Evolutionary conservation across 2,329 filamentous ascomycete genomes (phyloP).

Genomic region (Huntiella bhutanensis): DNA sequence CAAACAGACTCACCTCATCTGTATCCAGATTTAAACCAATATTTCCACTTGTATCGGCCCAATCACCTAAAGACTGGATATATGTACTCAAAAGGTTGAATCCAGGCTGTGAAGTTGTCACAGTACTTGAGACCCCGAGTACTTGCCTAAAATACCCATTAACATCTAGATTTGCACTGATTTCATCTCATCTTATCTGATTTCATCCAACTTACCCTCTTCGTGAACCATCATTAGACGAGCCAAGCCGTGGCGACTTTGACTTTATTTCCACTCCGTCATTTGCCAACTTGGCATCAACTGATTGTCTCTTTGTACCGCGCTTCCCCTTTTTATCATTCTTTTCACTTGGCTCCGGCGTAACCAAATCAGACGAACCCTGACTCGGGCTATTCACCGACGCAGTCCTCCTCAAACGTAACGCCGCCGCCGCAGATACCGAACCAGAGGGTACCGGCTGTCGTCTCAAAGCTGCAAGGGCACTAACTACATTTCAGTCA

Average conservation of each 20-base stretch:
- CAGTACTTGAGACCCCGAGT: neutral
- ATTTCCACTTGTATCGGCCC: conserved; percentile 16
- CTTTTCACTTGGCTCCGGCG: neutral
- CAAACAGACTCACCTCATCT: conserved; percentile 25
- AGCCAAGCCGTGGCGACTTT: neutral
- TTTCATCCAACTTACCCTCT: neutral
- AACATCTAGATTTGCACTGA: neutral
- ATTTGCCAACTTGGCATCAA: neutral
- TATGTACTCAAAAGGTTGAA: conserved; percentile 10
- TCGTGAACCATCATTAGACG: neutral
- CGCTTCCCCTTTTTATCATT: neutral
- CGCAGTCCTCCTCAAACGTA: neutral
- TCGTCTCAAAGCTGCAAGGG: conserved; percentile 5
- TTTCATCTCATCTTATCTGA: neutral
- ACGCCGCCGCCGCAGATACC: conserved; percentile 4
- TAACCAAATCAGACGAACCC: too few relatives aligned
- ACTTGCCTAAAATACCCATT: neutral
- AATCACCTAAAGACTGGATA: conserved; percentile 3
- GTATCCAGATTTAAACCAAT: conserved; percentile 25
- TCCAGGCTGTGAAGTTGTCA: neutral
- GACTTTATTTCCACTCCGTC: neutral
- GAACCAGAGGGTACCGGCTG: conserved; percentile 4
- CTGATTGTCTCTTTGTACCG: neutral
- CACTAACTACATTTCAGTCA: conserved; percentile 7
- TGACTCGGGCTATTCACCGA: neutral